phyloP scores from a whole-genome alignment of 73 alveolate species.

The Paramecium octaurelia region DNA sequence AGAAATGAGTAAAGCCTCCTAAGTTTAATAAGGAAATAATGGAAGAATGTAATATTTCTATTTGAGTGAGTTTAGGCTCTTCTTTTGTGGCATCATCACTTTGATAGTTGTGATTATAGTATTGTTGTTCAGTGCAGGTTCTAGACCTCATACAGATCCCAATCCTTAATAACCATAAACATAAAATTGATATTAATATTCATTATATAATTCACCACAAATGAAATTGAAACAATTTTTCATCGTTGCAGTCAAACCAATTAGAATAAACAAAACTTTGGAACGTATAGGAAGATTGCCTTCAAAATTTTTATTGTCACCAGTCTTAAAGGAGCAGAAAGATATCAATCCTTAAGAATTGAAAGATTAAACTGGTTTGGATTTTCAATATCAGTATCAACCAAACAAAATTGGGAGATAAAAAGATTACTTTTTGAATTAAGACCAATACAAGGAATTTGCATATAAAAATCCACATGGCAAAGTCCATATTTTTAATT shows the following conservation, averaged over 20 bases:
- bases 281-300: not conserved
- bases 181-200: not conserved
- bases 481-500: slow-evolving; percentile 56
- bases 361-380: not conserved
- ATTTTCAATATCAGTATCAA: not conserved
- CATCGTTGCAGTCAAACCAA: not conserved
- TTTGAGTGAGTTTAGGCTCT: not conserved
- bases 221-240: not conserved
- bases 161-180: not conserved
- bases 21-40: not conserved
- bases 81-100: not conserved
- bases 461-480: slow-evolving; percentile 24
- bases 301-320: not conserved
- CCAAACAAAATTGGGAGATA: not conserved
- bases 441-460: not conserved
- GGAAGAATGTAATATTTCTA: not conserved
- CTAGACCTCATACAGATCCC: not conserved
- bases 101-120: slow-evolving; percentile 12
- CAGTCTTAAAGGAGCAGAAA: not conserved
- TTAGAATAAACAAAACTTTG: not conserved
- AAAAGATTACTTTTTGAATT: not conserved
- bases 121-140: not conserved
- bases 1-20: not conserved
- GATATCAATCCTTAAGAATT: not conserved
- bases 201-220: not conserved